Percentiles rank a stretch among this genome's conserved stretches.
phyloP scores from a whole-genome alignment of 1,284 basidiomycete genomes.

The Violaceomyces palustris region DNA sequence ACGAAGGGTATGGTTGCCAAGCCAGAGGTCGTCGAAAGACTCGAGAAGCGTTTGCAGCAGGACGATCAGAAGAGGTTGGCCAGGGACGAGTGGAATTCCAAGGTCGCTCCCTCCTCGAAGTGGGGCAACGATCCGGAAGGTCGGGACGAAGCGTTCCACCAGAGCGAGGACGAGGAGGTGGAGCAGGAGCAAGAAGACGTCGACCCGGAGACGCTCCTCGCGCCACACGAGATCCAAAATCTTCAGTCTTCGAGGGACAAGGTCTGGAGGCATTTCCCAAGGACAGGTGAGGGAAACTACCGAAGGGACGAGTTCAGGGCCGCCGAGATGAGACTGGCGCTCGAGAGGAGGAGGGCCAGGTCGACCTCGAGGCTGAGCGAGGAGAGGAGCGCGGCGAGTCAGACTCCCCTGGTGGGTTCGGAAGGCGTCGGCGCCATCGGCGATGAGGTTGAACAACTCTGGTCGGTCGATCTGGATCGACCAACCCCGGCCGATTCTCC shows the following conservation, averaged over 20 bases:
- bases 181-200: slow-evolving; percentile 7
- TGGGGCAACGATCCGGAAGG: no score
- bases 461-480: slow-evolving; percentile 35
- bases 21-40: slow-evolving; percentile 16
- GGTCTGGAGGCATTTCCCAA: slow-evolving; percentile 50
- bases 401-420: no score
- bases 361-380: neutral
- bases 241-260: slow-evolving; percentile 32
- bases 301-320: slow-evolving; percentile 36
- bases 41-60: no score
- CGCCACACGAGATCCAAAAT: slow-evolving; percentile 16
- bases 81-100: no score
- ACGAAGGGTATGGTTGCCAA: slow-evolving; percentile 19
- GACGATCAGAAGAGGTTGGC: slow-evolving; percentile 4
- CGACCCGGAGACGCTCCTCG: slow-evolving; percentile 25
- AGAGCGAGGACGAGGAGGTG: slow-evolving; percentile 1
- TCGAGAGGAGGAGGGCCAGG: slow-evolving; percentile 10
- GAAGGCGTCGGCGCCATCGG: neutral
- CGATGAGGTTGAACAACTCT: slow-evolving; percentile 5
- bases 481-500: slow-evolving; percentile 38
- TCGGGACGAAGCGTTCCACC: neutral
- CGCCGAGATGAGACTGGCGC: slow-evolving; percentile 38
- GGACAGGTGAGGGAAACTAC: slow-evolving; percentile 45
- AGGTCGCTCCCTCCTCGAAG: neutral
- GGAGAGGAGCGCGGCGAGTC: slow-evolving; percentile 1